Percentiles rank a stretch among this genome's conserved stretches.
phyloP scores from a whole-genome alignment of 202 grass and related monocot species.

The Tripidium arundinaceum region DNA sequence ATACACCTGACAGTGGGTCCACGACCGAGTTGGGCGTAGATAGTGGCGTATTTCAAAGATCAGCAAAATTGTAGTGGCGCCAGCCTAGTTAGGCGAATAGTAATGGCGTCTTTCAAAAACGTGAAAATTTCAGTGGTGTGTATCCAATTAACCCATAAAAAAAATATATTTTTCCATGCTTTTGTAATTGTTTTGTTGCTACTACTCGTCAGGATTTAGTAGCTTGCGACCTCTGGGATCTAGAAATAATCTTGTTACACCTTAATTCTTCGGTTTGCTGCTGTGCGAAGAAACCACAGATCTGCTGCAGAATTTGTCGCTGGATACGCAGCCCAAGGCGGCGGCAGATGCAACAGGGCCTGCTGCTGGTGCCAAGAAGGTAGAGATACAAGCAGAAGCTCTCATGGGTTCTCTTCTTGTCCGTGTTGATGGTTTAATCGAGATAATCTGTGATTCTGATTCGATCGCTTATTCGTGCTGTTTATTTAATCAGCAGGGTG shows the following conservation, averaged over 20 bases:
- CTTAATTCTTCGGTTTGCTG: conserved; percentile 48
- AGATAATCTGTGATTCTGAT: neutral
- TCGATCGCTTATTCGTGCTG: neutral
- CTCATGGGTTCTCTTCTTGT: neutral
- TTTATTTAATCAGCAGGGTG: conserved; percentile 19
- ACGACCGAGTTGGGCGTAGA: too few species aligned
- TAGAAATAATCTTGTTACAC: conserved; percentile 10
- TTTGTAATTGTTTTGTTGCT: neutral
- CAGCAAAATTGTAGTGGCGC: too few species aligned
- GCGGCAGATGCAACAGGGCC: conserved; percentile 48
- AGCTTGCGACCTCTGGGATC: conserved; percentile 13
- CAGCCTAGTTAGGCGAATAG: too few species aligned
- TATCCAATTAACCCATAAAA: too few species aligned
- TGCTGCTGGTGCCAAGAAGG: conserved; percentile 42
- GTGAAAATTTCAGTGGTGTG: too few species aligned
- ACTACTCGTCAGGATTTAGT: neutral
- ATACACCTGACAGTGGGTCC: too few species aligned
- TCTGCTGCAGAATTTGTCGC: conserved; percentile 68
- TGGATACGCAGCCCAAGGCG: conserved; percentile 67
- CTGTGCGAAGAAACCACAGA: conserved; percentile 55
- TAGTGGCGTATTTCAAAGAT: too few species aligned
- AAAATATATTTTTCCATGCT: neutral
- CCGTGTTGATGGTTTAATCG: neutral
- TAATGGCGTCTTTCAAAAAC: too few species aligned
- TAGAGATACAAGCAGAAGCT: conserved; percentile 24